These are phyloP conservation scores for Plantago ovata DNA, from an alignment of 257 asterid species.

Conservation along the genomic window DNA sequence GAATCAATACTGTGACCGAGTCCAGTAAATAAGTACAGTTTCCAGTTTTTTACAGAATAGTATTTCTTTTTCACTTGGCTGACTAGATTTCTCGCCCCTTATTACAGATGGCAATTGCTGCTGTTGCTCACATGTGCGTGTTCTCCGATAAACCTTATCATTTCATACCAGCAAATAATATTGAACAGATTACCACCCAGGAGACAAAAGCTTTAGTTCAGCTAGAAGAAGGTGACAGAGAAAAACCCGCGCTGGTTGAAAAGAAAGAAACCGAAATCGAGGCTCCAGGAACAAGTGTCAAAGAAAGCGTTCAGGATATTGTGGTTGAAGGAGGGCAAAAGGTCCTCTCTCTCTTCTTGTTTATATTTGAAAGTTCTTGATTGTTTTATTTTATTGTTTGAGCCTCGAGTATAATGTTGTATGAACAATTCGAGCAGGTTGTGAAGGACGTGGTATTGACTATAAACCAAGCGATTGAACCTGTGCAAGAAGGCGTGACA, in stretches of 20 bases:
- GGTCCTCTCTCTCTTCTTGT: conserved; percentile 28
- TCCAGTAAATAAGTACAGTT: no score
- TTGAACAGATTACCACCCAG: conserved; percentile 40
- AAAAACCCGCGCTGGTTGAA: conserved; percentile 50
- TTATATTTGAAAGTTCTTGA: background rate
- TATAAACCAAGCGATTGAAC: conserved; percentile 89
- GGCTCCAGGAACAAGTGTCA: conserved; percentile 83
- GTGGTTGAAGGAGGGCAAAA: conserved; percentile 93
- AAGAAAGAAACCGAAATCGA: conserved; percentile 62
- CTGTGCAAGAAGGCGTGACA: conserved; percentile 86
- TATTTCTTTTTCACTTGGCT: background rate
- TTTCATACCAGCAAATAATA: conserved; percentile 39
- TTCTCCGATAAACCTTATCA: conserved; percentile 81
- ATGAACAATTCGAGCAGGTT: conserved; percentile 38
- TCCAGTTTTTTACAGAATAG: background rate
- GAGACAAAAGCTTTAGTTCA: conserved; percentile 44
- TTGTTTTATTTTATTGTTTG: background rate
- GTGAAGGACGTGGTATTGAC: conserved; percentile 90
- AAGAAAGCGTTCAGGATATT: conserved; percentile 88
- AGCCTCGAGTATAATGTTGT: background rate
- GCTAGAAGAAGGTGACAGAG: conserved; percentile 44
- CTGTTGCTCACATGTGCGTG: conserved; percentile 83
- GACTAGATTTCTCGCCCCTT: background rate
- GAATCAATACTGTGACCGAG: no score
- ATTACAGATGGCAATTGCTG: conserved; percentile 92